Evolutionary conservation across 2,329 filamentous ascomycete genomes (phyloP), one percentile per base, ranked within the genome.

Genomic region (Paraphoma sp.): DNA sequence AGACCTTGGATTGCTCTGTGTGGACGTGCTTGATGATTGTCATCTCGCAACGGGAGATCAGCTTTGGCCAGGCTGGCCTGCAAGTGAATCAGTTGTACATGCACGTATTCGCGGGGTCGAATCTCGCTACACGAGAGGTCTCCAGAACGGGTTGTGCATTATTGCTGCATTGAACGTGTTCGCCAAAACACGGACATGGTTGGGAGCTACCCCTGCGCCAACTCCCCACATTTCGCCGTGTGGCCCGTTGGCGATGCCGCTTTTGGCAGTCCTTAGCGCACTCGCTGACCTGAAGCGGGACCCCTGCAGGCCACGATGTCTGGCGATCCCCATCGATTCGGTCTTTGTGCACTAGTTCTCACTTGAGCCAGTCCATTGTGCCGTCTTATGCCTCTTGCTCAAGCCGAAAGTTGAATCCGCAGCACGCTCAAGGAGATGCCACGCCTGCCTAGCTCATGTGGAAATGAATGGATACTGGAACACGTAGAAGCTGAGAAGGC

Each of bases 161-260:
- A 36, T 45, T 46, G 33, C 18, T 51, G 41, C 48, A 44, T 45
- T 45, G 33, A 41, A 41, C 28, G 12, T 51, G 41, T 51, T 60
- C 57, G 57, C 57, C 54, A 57, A 57, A 54, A 47, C 12, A 57
- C 45, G 48, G 54, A 49, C 50, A 50, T 50, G n/a, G 23, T 49
- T 42, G 53, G 48, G 50, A 48, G 48, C 33, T 44, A 23, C 48
- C 48, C 48, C 45, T 57, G 54, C 57, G 54, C 57, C 57, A 57
- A 57, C 45, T 44, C 47, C 40, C 40, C 48, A 50, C 48, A 50
- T 9, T 16, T 49, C 33, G 9, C 17, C 46, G 11, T 11, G 33
- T 41, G 17, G 4, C 12, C 33, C 36, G 36, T 28, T 30, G 16
- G 14, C n/a, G 47, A 1, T 28, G 31, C 18, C 47, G 12, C 16